Evolutionary conservation across 176 grass and related monocot species (phyloP).

Genomic region (Triticum turgidum): DNA sequence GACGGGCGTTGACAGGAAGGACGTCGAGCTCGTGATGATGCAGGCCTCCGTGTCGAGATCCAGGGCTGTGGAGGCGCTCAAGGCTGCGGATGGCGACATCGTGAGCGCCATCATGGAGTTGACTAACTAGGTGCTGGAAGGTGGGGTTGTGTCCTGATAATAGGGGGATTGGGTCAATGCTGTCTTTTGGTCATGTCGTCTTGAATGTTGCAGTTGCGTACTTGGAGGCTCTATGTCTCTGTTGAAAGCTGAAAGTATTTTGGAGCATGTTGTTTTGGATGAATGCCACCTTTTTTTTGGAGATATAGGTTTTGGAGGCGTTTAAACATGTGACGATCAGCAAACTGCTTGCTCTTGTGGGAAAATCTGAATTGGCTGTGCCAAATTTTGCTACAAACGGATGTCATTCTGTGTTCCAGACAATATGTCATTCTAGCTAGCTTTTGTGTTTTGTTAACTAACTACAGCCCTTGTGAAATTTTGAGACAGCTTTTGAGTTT

Average conservation of each 20-base stretch:
- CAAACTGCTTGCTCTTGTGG: neutral
- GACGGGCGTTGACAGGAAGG: slow-evolving; percentile 25
- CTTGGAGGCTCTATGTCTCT: neutral
- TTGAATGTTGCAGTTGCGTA: neutral
- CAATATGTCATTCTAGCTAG: too few species aligned
- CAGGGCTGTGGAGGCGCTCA: slow-evolving; percentile 31
- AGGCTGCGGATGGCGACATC: slow-evolving; percentile 22
- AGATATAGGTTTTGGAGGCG: neutral
- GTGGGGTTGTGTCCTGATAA: neutral
- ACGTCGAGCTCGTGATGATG: slow-evolving; percentile 37
- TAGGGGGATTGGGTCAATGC: neutral
- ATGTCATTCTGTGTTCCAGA: neutral
- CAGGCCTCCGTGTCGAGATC: slow-evolving; percentile 27
- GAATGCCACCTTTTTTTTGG: too few species aligned
- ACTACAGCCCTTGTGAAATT: too few species aligned
- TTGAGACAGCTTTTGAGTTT: too few species aligned
- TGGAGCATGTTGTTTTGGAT: too few species aligned
- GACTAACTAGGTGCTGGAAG: slow-evolving; percentile 13
- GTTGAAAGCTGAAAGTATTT: too few species aligned
- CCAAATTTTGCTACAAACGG: neutral
- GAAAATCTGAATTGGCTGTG: too few species aligned
- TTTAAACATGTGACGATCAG: neutral
- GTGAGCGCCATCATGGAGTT: slow-evolving; percentile 42
- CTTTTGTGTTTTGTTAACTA: too few species aligned
- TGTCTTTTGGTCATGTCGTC: neutral